Conservation (phyloP, 208 protist species). For the Endotrypanum monterogeii region DNA sequence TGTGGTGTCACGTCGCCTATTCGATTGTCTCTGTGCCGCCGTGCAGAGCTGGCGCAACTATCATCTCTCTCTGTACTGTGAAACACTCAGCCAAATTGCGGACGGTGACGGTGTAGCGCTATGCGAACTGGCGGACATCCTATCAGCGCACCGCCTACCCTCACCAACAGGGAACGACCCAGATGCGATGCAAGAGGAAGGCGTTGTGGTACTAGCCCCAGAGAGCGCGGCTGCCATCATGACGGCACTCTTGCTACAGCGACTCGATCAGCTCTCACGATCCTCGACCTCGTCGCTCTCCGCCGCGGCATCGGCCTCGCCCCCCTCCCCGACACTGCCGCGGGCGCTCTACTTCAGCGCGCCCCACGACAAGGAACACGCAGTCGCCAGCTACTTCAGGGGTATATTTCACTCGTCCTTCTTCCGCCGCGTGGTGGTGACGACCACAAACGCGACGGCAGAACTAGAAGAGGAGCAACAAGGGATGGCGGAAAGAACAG, state of each 20-base stretch:
- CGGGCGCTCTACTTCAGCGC: conserved; percentile 42
- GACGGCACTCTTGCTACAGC: conserved; percentile 46
- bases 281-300: neutral
- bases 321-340: neutral
- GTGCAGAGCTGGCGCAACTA: conserved; percentile 53
- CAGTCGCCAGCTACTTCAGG: conserved; percentile 58
- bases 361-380: conserved; percentile 40
- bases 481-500: neutral
- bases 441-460: neutral
- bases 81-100: conserved; percentile 31
- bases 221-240: conserved; percentile 56
- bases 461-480: neutral
- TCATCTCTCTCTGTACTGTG: conserved; percentile 66
- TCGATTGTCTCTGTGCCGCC: conserved; percentile 5
- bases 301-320: neutral
- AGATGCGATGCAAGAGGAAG: conserved; percentile 10
- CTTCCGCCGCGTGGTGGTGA: conserved; percentile 24
- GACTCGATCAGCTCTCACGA: conserved; percentile 9
- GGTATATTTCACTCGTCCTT: conserved; percentile 54
- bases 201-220: conserved; percentile 41
- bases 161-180: neutral
- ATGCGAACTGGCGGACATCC: conserved; percentile 20
- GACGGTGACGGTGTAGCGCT: conserved; percentile 28
- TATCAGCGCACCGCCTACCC: neutral
- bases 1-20: neutral